These are phyloP conservation scores for Lycium barbarum DNA, from an alignment of 257 asterid genomes.

Conservation along the genomic window DNA sequence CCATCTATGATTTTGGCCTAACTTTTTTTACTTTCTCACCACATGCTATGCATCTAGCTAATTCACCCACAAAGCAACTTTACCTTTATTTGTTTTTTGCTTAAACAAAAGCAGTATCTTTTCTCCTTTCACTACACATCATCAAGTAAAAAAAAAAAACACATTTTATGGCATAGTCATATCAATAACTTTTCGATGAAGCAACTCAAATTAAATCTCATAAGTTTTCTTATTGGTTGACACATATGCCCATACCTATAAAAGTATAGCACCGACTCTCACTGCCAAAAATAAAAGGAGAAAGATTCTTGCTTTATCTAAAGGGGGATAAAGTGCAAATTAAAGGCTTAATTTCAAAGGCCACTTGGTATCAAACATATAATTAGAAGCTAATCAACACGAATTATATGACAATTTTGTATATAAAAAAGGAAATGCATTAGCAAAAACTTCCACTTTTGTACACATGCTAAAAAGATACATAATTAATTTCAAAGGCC, in stretches of 20 bases:
- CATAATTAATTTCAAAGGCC: neutral
- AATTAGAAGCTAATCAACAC: neutral
- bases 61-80: constrained; percentile 3
- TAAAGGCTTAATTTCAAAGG: neutral
- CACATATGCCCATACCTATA: neutral
- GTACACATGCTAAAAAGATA: neutral
- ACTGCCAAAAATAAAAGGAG: neutral
- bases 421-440: neutral
- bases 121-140: constrained; percentile 22
- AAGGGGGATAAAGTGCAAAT: neutral
- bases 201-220: neutral
- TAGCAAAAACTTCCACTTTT: too few species aligned
- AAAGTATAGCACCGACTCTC: constrained; percentile 2
- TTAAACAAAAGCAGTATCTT: constrained; percentile 15
- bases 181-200: constrained; percentile 24
- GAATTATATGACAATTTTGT: neutral
- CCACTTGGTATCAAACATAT: neutral
- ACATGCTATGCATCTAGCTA: constrained; percentile 12
- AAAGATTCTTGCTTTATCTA: constrained; percentile 23
- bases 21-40: neutral
- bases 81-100: neutral
- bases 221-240: constrained; percentile 4
- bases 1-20: too few species aligned
- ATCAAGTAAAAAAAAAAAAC: neutral
- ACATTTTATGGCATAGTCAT: neutral